Conservation (phyloP, 2,329 filamentous ascomycete species). For the Pyricularia sp. region DNA sequence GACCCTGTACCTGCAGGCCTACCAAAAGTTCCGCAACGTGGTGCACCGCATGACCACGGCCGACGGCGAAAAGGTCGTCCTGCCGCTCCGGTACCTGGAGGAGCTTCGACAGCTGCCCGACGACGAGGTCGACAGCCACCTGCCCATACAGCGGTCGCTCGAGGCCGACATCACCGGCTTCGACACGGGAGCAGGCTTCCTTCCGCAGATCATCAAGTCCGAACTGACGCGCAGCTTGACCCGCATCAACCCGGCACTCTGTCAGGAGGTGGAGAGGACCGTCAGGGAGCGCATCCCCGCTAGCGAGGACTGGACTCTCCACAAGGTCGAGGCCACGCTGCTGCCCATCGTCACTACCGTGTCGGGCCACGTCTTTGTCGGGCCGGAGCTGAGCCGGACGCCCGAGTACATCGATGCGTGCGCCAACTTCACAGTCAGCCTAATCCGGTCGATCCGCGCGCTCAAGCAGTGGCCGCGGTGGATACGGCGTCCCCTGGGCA, state of each 20-base stretch:
- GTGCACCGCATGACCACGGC: conserved; percentile 5
- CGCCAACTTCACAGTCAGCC: conserved; percentile 31
- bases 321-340: conserved; percentile 29
- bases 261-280: conserved; percentile 24
- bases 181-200: neutral
- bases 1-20: conserved; percentile 3
- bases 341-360: conserved; percentile 34
- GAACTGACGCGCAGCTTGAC: conserved; percentile 7
- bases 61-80: conserved; percentile 17
- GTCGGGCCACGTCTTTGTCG: conserved; percentile 36
- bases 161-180: neutral
- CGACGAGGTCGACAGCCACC: conserved; percentile 16
- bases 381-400: conserved; percentile 31
- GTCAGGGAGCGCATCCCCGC: conserved; percentile 23
- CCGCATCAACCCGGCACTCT: conserved; percentile 25
- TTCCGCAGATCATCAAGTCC: conserved; percentile 3
- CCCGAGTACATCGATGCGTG: conserved; percentile 33
- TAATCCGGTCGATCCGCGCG: neutral
- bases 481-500: neutral
- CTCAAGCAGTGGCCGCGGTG: conserved; percentile 3
- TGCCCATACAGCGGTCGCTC: neutral
- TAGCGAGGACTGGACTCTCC: conserved; percentile 27
- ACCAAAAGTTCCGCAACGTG: neutral
- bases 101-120: conserved; percentile 19
- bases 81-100: conserved; percentile 17